Evolutionary conservation across 768 basidiomycete species (phyloP), one percentile per base, ranked within the genome.

Genomic region (Trametes gibbosa): DNA sequence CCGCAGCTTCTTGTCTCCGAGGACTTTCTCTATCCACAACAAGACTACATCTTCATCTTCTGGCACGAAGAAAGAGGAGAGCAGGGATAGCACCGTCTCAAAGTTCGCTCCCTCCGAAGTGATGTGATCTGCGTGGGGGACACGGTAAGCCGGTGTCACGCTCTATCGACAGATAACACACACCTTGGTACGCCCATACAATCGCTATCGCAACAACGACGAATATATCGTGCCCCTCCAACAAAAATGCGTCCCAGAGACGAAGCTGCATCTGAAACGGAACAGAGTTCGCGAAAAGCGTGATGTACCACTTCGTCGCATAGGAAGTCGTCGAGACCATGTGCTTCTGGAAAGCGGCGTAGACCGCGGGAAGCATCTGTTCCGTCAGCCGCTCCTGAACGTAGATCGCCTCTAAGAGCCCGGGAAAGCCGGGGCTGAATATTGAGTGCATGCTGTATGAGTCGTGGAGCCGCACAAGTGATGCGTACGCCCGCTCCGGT

Each of bases 231-330:
- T 85, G 81, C 10, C 97, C 97, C 62, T 98, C 96, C 21, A 95
- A 74, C 46, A 97, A 76, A 68, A 97, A 91, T 12, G 84, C 92
- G 70, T 99, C 97, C 96, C 96, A 99, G 29, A 99, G 70, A 61
- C 97, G 81, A 25, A 98, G 75, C 75, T 98, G 95, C 47, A 89
- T 93, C 73, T 95, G 92, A 72, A 96, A 98, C 23, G 96, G 94
- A 42, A 99, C 88, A 0, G 92, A 91, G 69, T 96, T 97, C 50
- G 95, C 86, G 68, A 98, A 99, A 14, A 98, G 78, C 2, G 97
- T 98, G 73, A 99, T 98, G 71, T 98, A 99, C 97, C 97, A 98
- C 73, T 98, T 98, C 1, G 96, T 98, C 25, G 95, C 95, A 75
- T 96, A 99, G 19, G 92, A 85, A 27, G 95, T 95, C 13, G 93